phyloP scores from a whole-genome alignment of 345 rosid genomes.

The Eucalyptus cloeziana region DNA sequence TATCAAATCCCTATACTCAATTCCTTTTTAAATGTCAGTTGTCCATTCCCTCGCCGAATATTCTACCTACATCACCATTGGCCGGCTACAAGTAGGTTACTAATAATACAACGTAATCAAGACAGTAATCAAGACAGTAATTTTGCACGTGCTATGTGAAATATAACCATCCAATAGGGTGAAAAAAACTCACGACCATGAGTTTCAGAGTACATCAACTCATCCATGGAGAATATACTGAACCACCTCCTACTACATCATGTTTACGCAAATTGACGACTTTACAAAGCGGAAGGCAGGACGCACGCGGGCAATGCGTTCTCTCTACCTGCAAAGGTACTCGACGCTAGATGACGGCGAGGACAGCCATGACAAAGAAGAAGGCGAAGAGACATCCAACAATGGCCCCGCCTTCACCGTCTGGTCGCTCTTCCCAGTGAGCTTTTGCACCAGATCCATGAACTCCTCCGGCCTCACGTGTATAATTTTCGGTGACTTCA shows the following conservation, averaged over 20 bases:
- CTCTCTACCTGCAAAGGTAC: neutral
- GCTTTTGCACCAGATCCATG: neutral
- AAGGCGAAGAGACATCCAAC: neutral
- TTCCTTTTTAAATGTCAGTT: neutral
- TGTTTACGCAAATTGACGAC: neutral
- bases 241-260: neutral
- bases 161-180: neutral
- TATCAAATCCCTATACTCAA: neutral
- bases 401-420: neutral
- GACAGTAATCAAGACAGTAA: neutral
- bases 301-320: neutral
- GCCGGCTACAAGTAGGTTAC: neutral
- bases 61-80: neutral
- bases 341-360: neutral
- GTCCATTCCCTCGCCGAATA: neutral
- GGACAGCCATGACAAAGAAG: neutral
- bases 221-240: neutral
- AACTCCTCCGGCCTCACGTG: slow-evolving; percentile 2
- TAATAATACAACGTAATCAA: neutral
- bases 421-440: neutral
- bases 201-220: neutral
- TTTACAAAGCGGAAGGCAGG: neutral
- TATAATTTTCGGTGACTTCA: neutral
- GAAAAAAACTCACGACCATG: neutral
- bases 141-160: neutral